Percentiles rank a stretch among this genome's conserved stretches.
These are phyloP conservation scores for Aspergillus niger DNA, from an alignment of 2,329 filamentous ascomycete species.

Conservation along the genomic window DNA sequence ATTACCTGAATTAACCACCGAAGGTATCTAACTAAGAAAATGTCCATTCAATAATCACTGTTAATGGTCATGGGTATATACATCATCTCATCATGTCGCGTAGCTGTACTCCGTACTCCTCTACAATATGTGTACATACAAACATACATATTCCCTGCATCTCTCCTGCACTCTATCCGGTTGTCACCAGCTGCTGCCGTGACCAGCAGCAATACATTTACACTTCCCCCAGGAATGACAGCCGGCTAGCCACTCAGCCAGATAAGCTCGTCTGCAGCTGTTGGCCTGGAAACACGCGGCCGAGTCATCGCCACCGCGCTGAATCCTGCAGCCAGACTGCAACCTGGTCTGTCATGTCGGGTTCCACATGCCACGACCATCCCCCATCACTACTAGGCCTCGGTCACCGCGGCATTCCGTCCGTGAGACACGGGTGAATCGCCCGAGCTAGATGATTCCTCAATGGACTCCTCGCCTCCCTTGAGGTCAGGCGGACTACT, in stretches of 20 bases:
- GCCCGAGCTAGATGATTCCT: not conserved
- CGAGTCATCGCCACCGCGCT: not conserved
- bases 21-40: no score
- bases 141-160: not conserved
- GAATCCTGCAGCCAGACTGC: not conserved
- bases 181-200: not conserved
- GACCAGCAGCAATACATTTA: not conserved
- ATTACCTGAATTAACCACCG: not conserved
- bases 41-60: not conserved
- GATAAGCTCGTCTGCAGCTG: not conserved
- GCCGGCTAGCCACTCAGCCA: not conserved
- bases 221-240: not conserved
- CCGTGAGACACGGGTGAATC: not conserved
- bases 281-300: constrained; percentile 1
- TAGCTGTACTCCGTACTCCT: not conserved
- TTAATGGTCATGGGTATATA: not conserved
- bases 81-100: not conserved
- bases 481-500: constrained; percentile 36
- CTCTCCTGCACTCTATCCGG: no score
- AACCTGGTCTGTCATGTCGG: not conserved
- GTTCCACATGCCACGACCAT: constrained; percentile 2
- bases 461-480: constrained; percentile 11
- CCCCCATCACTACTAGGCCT: not conserved
- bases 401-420: not conserved
- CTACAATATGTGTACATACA: not conserved